Evolutionary conservation across 805 yeast genomes (phyloP).

Genomic region (Nakazawaea wyomingensis): DNA sequence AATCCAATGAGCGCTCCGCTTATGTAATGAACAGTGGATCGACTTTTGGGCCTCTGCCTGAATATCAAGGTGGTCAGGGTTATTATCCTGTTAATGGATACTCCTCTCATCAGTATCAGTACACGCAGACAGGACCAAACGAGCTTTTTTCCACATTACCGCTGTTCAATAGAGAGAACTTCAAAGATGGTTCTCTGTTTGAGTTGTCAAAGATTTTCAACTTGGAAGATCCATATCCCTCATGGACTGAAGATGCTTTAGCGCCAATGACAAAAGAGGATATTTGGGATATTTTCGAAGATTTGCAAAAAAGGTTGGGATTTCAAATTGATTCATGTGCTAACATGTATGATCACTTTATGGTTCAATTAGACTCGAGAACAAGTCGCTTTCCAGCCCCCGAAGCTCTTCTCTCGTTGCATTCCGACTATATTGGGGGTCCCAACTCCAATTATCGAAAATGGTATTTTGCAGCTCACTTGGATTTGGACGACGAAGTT

Average conservation of each 20-base stretch:
- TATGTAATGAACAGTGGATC: conserved; percentile 2
- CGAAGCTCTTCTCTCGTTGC: conserved; percentile 69
- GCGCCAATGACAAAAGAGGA: conserved; percentile 70
- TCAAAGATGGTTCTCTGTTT: not conserved
- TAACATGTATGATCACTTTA: conserved; percentile 77
- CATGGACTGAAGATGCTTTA: conserved; percentile 55
- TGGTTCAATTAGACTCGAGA: conserved; percentile 81
- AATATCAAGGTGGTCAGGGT: not conserved
- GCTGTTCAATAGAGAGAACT: conserved; percentile 2
- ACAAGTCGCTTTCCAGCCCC: conserved; percentile 72
- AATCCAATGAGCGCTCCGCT: not conserved
- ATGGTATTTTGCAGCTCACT: conserved; percentile 88
- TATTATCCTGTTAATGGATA: not conserved
- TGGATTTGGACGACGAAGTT: conserved; percentile 66
- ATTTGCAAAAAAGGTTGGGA: conserved; percentile 64
- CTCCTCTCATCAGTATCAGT: not conserved
- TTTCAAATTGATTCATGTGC: conserved; percentile 75
- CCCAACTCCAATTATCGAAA: conserved; percentile 79
- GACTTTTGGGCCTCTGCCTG: not conserved
- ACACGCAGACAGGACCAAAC: not conserved
- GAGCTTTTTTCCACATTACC: not conserved
- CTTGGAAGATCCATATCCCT: conserved; percentile 41
- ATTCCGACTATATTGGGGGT: conserved; percentile 92
- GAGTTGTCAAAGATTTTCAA: conserved; percentile 5
- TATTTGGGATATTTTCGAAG: conserved; percentile 55